Percentiles rank a stretch among this genome's conserved stretches.
Conservation (phyloP, 148 eudicot genomes). For the Nyssa sinensis region DNA sequence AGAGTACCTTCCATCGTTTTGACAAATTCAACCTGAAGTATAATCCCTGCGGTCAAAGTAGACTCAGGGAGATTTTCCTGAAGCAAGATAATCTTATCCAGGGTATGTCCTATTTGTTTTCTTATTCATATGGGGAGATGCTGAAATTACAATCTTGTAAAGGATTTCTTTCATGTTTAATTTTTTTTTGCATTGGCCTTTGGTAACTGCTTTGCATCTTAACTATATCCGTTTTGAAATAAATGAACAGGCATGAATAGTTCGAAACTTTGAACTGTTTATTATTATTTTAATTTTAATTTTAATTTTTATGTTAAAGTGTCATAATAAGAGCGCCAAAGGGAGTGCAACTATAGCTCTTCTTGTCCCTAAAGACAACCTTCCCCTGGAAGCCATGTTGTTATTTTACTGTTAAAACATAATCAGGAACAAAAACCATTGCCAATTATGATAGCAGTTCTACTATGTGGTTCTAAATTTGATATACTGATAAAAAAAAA, state of each 20-base stretch:
- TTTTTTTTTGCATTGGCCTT: neutral
- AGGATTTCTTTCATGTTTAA: neutral
- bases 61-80: slow-evolving; percentile 94
- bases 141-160: slow-evolving; percentile 5
- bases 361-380: too few relatives aligned
- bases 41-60: slow-evolving; percentile 99
- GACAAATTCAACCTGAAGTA: slow-evolving; percentile 98
- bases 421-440: neutral
- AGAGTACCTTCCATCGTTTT: slow-evolving; percentile 99
- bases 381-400: neutral
- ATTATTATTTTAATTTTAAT: too few relatives aligned
- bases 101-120: slow-evolving; percentile 47
- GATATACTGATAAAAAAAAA: too few relatives aligned
- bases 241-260: too few relatives aligned
- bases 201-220: neutral
- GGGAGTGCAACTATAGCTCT: too few relatives aligned
- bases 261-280: too few relatives aligned
- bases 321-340: too few relatives aligned
- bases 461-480: too few relatives aligned
- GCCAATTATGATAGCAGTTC: too few relatives aligned
- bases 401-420: neutral
- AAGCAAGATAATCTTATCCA: slow-evolving; percentile 99
- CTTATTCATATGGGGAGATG: neutral
- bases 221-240: neutral
- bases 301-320: too few relatives aligned